Evolutionary conservation across 129 eudicot species (phyloP).

Genomic region (Helianthus tuberosus): DNA sequence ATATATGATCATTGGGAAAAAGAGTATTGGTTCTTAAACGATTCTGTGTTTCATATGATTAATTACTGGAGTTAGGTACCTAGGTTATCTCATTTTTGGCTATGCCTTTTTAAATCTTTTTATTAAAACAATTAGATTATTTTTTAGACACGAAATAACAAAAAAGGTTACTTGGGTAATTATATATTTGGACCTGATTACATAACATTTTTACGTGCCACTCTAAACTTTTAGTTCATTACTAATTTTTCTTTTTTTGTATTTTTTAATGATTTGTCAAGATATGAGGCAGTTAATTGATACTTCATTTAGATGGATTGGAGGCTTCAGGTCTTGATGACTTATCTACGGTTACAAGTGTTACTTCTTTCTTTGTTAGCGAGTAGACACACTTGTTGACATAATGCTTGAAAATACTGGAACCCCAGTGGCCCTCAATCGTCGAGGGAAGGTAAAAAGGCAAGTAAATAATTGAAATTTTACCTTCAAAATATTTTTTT

Average conservation of each 20-base stretch:
- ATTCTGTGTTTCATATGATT: no score
- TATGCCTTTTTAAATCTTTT: no score
- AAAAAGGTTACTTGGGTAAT: no score
- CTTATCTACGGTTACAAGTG: conserved; percentile 84
- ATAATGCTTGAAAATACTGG: conserved; percentile 97
- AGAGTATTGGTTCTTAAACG: no score
- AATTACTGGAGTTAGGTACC: no score
- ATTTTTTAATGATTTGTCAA: conserved; percentile 30
- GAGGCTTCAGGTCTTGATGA: conserved; percentile 92
- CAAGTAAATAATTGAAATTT: neutral
- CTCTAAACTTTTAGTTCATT: neutral
- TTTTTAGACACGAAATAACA: no score
- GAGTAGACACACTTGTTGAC: conserved; percentile 92
- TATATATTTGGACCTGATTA: neutral
- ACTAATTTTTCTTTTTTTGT: neutral
- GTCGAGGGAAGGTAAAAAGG: conserved; percentile 82
- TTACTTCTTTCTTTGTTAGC: conserved; percentile 99
- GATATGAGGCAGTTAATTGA: conserved; percentile 96
- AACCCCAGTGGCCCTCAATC: conserved; percentile 84
- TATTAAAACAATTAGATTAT: no score
- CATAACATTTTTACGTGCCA: neutral
- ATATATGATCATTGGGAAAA: no score
- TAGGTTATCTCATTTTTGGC: no score
- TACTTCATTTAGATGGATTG: conserved; percentile 91
- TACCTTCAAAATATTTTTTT: neutral